phyloP scores from a whole-genome alignment of 2,329 filamentous ascomycete species.

The Colletotrichum paranaense region DNA sequence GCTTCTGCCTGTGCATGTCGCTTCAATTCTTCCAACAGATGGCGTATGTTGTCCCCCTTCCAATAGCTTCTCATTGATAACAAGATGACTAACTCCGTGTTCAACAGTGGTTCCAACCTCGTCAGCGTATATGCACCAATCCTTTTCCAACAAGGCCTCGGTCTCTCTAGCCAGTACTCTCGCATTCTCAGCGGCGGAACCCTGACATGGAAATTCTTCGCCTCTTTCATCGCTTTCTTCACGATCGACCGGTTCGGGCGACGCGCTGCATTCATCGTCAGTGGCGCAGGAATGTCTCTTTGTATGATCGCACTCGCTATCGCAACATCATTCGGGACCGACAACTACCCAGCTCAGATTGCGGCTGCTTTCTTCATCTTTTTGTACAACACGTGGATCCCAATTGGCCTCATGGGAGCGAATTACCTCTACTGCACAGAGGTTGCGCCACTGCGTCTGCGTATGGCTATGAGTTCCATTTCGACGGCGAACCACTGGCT shows the following conservation, averaged over 20 bases:
- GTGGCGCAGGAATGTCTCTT: slow-evolving; percentile 61
- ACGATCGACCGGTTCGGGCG: slow-evolving; percentile 63
- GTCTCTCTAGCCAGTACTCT: slow-evolving; percentile 48
- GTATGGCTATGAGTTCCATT: slow-evolving; percentile 66
- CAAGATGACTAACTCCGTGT: background rate
- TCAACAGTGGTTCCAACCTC: slow-evolving; percentile 55
- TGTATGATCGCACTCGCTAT: slow-evolving; percentile 67
- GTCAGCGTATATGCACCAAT: slow-evolving; percentile 59
- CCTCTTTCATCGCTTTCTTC: slow-evolving; percentile 60
- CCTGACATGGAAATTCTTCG: slow-evolving; percentile 67
- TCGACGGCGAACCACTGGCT: slow-evolving; percentile 66
- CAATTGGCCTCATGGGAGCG: slow-evolving; percentile 67
- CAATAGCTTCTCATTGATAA: background rate
- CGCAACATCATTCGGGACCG: slow-evolving; percentile 58
- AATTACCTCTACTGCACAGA: slow-evolving; percentile 72
- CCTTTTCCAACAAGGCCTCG: slow-evolving; percentile 53
- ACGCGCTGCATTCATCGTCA: slow-evolving; percentile 62
- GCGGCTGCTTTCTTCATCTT: slow-evolving; percentile 67
- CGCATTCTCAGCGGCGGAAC: slow-evolving; percentile 58
- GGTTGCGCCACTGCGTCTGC: slow-evolving; percentile 61
- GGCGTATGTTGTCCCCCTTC: slow-evolving; percentile 25
- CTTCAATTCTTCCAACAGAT: slow-evolving; percentile 46
- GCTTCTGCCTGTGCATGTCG: slow-evolving; percentile 47
- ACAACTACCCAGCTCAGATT: slow-evolving; percentile 60
- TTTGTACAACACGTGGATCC: slow-evolving; percentile 70